Percentiles rank a stretch among this genome's conserved stretches.
These are phyloP conservation scores for Aspergillus affinis DNA, from an alignment of 495 filamentous ascomycete species.

Conservation along the genomic window DNA sequence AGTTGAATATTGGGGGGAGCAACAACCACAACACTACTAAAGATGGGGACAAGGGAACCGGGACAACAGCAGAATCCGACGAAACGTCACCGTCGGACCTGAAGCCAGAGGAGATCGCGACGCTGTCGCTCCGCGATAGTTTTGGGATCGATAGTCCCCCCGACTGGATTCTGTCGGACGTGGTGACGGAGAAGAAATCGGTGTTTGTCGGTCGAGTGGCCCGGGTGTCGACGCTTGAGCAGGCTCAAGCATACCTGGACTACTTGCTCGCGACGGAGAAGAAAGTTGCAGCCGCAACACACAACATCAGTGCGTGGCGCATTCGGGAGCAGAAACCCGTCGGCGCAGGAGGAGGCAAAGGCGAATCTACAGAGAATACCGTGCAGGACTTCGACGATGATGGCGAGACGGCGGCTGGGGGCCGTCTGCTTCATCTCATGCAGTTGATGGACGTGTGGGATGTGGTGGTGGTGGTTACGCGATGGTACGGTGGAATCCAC, in stretches of 20 bases:
- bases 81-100: slow-evolving; percentile 20
- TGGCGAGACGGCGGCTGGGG: slow-evolving; percentile 92
- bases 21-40: slow-evolving; percentile 13
- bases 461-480: slow-evolving; percentile 86
- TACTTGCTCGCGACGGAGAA: slow-evolving; percentile 79
- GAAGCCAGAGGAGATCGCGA: slow-evolving; percentile 21
- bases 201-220: slow-evolving; percentile 80
- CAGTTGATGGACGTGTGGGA: slow-evolving; percentile 94
- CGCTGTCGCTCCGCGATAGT: slow-evolving; percentile 33
- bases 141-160: slow-evolving; percentile 42
- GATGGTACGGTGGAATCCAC: slow-evolving; percentile 92
- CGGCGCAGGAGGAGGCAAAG: slow-evolving; percentile 30
- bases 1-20: slow-evolving; percentile 44
- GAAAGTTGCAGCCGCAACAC: slow-evolving; percentile 78
- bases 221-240: slow-evolving; percentile 59
- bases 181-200: slow-evolving; percentile 79
- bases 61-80: slow-evolving; percentile 8
- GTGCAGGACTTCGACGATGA: slow-evolving; percentile 95
- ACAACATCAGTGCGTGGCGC: slow-evolving; percentile 80
- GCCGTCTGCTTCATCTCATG: slow-evolving; percentile 81
- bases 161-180: slow-evolving; percentile 70
- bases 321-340: slow-evolving; percentile 45
- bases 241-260: slow-evolving; percentile 67
- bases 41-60: not conserved
- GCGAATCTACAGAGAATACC: slow-evolving; percentile 49